Base-by-base conservation (phyloP, 768 basidiomycete species). In the Saitozyma sp. region DNA sequence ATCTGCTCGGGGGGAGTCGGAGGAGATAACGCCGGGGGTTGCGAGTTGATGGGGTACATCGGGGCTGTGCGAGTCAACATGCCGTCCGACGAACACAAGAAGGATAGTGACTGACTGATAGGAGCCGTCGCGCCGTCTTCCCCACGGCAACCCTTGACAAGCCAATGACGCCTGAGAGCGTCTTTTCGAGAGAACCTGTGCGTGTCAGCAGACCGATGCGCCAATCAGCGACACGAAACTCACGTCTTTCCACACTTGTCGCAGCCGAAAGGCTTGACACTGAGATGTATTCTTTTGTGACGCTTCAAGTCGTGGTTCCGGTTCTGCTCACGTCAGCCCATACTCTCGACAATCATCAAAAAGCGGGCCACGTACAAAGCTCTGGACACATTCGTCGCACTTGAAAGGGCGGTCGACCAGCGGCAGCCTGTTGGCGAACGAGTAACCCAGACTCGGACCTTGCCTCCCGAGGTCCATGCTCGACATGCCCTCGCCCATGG, bases 241-340 rank as follows among this genome's bases (percentile, higher is more conserved):
- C 58, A 75, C 67, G 75, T 73, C 66, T 79, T 81, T 45, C 77
- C 75, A 58, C 80, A 81, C 59, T 75, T 74, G 56, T 71, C 71
- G 58, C 80, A 81, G 1, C 71, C 70, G 54, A 77, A 81, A 19
- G 80, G 79, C 61, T 81, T 81, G 51, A 79, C 73, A 37, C 65
- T 73, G 29, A 80, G 63, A 53, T 81, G 80, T 13, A 81, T 79
- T 50, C 77, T 65, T 66, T 77, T 77, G 61, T 80, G 79, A 46
- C 80, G 68, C 56, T 81, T 81, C 54, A 80, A 56, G 59, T 81
- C 80, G 62, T 81, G 80, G 58, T 80, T 80, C 11, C 80, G 78
- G 67, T 80, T 80, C 77, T 77, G 52, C 29, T 41, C 6, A 29
- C 39, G 52, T 54, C 50, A 64, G 55, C 50, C 19, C 17, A 8